Evolutionary conservation across 2,329 filamentous ascomycete species (phyloP).

Genomic region (Aspergillus ochraceoroseus): DNA sequence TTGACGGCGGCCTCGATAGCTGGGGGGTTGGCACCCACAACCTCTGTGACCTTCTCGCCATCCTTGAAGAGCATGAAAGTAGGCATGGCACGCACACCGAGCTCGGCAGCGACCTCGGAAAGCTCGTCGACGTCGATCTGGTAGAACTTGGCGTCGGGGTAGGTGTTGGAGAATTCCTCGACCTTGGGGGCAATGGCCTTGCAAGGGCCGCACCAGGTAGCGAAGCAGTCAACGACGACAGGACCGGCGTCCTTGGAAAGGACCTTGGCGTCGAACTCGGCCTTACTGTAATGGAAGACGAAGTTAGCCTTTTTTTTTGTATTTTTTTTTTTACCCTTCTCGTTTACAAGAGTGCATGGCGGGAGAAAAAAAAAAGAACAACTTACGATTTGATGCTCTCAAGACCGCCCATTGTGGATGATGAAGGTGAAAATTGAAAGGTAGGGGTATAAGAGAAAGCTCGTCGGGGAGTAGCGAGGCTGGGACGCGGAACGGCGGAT

Average conservation of each 20-base stretch:
- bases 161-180: slow-evolving; percentile 56
- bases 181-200: slow-evolving; percentile 79
- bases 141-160: slow-evolving; percentile 65
- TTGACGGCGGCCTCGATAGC: slow-evolving; percentile 51
- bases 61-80: slow-evolving; percentile 82
- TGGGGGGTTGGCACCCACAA: slow-evolving; percentile 75
- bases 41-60: slow-evolving; percentile 64
- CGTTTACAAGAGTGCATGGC: no score
- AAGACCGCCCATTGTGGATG: slow-evolving; percentile 34
- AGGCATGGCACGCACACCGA: slow-evolving; percentile 84
- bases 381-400: no score
- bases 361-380: no score
- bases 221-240: slow-evolving; percentile 79
- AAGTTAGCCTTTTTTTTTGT: no score
- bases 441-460: slow-evolving; percentile 29
- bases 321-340: no score
- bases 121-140: slow-evolving; percentile 89
- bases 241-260: slow-evolving; percentile 48
- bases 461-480: slow-evolving; percentile 17
- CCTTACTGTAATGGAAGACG: slow-evolving; percentile 44
- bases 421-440: slow-evolving; percentile 43
- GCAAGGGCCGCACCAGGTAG: slow-evolving; percentile 92
- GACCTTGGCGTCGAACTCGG: slow-evolving; percentile 54
- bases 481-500: slow-evolving; percentile 7
- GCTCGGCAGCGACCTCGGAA: slow-evolving; percentile 67